Evolutionary conservation across 2,329 filamentous ascomycete genomes (phyloP).

Genomic region (Metarhizium sp.): DNA sequence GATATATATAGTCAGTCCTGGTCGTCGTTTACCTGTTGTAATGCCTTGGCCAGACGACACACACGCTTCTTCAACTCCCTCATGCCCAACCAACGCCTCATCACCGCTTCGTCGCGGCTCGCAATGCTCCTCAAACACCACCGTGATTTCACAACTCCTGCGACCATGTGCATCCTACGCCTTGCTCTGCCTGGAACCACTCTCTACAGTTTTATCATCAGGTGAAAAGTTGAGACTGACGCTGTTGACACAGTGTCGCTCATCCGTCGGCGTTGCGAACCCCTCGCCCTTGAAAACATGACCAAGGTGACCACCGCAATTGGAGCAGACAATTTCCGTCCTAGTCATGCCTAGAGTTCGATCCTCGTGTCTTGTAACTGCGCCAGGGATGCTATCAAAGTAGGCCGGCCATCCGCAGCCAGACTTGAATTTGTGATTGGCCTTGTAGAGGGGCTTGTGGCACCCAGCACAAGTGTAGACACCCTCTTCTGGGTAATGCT

Average conservation of each 20-base stretch:
- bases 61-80: background rate
- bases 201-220: constrained; percentile 44
- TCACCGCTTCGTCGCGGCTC: background rate
- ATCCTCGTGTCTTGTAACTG: constrained; percentile 76
- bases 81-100: background rate
- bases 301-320: constrained; percentile 90
- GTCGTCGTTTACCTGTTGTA: background rate
- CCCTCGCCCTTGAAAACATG: constrained; percentile 92
- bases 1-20: too few relatives aligned
- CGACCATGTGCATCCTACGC: constrained; percentile 11
- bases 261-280: constrained; percentile 77
- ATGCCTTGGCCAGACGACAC: background rate
- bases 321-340: constrained; percentile 89
- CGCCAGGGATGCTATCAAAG: constrained; percentile 88
- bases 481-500: constrained; percentile 67
- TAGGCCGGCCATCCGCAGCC: constrained; percentile 98
- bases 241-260: constrained; percentile 95
- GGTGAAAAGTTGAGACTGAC: constrained; percentile 74
- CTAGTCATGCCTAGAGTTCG: constrained; percentile 68
- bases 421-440: constrained; percentile 89
- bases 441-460: constrained; percentile 80
- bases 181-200: constrained; percentile 25
- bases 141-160: background rate
- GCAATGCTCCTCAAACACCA: background rate
- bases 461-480: constrained; percentile 86